phyloP scores from a whole-genome alignment of 257 asterid genomes.

The Penstemon davidsonii region DNA sequence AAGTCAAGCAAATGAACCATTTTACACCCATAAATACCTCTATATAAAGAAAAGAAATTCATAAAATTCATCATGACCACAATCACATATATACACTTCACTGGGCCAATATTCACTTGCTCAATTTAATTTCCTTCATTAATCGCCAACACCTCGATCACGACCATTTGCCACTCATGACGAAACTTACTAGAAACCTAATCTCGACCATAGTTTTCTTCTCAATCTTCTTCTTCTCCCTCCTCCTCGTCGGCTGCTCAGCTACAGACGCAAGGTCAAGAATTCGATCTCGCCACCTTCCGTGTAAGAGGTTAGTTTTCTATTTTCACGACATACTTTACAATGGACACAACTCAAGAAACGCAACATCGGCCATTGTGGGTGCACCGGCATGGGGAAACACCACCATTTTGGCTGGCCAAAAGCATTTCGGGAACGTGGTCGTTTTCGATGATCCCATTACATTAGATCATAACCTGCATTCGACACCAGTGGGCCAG shows the following conservation, averaged over 20 bases:
- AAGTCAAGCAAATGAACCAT: too few species aligned
- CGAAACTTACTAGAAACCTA: too few species aligned
- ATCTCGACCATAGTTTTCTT: not conserved
- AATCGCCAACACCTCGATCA: too few species aligned
- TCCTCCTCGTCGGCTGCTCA: constrained; percentile 24
- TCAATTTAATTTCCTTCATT: too few species aligned
- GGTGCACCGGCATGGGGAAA: constrained; percentile 74
- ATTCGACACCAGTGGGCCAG: constrained; percentile 65
- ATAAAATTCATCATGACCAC: too few species aligned
- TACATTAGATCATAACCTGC: constrained; percentile 63
- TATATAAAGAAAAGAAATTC: too few species aligned
- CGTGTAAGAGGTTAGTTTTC: constrained; percentile 56
- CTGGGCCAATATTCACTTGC: too few species aligned
- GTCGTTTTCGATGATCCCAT: constrained; percentile 80
- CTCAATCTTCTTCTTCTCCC: constrained; percentile 20
- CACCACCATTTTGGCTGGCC: constrained; percentile 45
- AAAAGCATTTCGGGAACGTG: constrained; percentile 55
- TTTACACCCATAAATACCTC: too few species aligned
- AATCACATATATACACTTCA: too few species aligned
- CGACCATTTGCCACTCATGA: too few species aligned
- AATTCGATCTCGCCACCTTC: constrained; percentile 25
- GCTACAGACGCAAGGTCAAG: constrained; percentile 14
- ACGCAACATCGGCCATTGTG: constrained; percentile 69
- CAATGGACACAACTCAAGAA: constrained; percentile 59
- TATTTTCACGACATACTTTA: constrained; percentile 77